Evolutionary conservation across 345 rosid species (phyloP).

Genomic region (Corchorus olitorius): DNA sequence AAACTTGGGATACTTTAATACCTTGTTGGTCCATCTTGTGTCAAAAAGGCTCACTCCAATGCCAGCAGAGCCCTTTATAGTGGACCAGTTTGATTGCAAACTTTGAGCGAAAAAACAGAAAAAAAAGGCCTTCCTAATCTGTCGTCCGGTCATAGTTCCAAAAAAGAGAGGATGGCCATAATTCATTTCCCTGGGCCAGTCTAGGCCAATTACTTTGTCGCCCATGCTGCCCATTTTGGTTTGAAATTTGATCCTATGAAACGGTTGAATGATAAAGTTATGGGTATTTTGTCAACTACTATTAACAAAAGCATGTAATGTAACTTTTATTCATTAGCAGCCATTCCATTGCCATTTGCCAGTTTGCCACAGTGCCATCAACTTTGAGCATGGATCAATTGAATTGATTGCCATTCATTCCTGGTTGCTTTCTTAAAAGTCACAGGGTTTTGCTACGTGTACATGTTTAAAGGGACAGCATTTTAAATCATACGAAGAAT

Average conservation of each 20-base stretch:
- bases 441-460: neutral
- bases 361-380: neutral
- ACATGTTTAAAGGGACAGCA: neutral
- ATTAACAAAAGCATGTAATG: neutral
- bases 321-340: too few species aligned
- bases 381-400: neutral
- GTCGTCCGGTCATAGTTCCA: neutral
- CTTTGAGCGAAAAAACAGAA: neutral
- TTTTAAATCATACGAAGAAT: conserved; percentile 14
- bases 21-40: neutral
- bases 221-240: too few species aligned
- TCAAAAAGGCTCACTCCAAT: neutral
- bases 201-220: neutral
- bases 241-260: neutral
- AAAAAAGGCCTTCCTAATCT: neutral
- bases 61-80: neutral
- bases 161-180: neutral
- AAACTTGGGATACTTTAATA: neutral
- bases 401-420: neutral
- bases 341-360: too few species aligned
- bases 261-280: neutral
- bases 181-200: neutral
- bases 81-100: neutral
- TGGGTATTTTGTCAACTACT: neutral
- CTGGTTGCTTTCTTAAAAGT: neutral